Percentiles rank a stretch among this genome's conserved stretches.
Conservation (phyloP, 768 basidiomycete species). For the Lyophyllum atratum region DNA sequence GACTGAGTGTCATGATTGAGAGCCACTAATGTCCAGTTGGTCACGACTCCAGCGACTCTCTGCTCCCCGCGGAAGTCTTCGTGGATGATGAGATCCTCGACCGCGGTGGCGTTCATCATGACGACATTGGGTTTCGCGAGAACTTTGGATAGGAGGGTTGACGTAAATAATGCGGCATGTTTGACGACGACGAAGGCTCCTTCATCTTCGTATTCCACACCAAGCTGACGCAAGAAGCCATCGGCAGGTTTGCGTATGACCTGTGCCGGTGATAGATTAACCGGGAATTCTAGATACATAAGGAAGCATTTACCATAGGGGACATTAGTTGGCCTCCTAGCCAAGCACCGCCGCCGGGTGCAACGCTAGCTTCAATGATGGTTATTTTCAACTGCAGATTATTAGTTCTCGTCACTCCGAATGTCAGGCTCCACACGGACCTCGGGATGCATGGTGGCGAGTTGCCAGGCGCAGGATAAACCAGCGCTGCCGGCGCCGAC, state of each 20-base stretch:
- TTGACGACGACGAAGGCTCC: conserved; percentile 79
- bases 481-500: conserved; percentile 74
- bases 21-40: conserved; percentile 55
- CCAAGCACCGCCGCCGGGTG: conserved; percentile 80
- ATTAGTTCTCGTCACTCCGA: background rate
- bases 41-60: conserved; percentile 51
- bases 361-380: conserved; percentile 77
- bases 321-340: conserved; percentile 80
- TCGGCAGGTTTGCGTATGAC: conserved; percentile 80
- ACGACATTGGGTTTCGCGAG: conserved; percentile 72
- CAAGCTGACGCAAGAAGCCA: conserved; percentile 66
- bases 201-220: conserved; percentile 77
- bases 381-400: conserved; percentile 45
- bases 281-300: background rate
- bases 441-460: conserved; percentile 68
- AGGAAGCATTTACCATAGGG: conserved; percentile 55
- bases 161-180: conserved; percentile 81
- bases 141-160: conserved; percentile 71
- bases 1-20: conserved; percentile 75
- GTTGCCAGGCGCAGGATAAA: conserved; percentile 72
- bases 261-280: conserved; percentile 31
- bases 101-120: conserved; percentile 77
- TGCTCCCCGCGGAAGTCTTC: conserved; percentile 56
- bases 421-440: conserved; percentile 29
- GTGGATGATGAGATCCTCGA: conserved; percentile 78